A percentile compares a stretch with the other conserved stretches of the same genome.
Evolutionary conservation across 2,329 filamentous ascomycete genomes (phyloP).

Genomic region (Orbilia quercus): DNA sequence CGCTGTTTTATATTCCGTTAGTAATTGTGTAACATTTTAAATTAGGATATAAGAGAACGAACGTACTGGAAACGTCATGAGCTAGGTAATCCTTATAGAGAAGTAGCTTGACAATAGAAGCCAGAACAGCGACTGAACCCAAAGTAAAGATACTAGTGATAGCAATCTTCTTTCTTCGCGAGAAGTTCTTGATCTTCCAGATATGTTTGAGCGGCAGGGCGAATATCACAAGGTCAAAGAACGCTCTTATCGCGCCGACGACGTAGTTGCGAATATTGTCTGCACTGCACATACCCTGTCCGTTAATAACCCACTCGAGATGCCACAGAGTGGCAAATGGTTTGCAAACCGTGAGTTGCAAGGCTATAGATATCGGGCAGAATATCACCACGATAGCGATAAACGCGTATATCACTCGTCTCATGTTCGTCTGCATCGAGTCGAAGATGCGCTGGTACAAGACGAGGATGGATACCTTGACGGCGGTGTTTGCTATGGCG

Average conservation of each 20-base stretch:
- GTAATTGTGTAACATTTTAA: neutral
- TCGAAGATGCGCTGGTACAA: conserved; percentile 18
- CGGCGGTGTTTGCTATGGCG: conserved; percentile 17
- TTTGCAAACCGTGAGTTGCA: conserved; percentile 11
- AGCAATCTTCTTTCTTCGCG: conserved; percentile 22
- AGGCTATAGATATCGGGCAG: conserved; percentile 14
- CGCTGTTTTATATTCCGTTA: conserved; percentile 5
- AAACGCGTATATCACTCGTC: conserved; percentile 3
- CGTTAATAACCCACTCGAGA: neutral
- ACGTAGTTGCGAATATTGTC: conserved; percentile 3
- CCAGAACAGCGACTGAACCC: conserved; percentile 5
- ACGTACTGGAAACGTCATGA: conserved; percentile 10
- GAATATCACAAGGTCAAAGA: conserved; percentile 18
- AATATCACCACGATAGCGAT: conserved; percentile 4
- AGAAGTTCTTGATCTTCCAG: conserved; percentile 23
- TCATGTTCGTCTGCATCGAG: conserved; percentile 25
- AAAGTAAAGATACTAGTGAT: conserved; percentile 20
- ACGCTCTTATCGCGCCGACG: conserved; percentile 8
- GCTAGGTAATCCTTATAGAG: conserved; percentile 10
- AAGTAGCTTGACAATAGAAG: conserved; percentile 12
- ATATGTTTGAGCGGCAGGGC: conserved; percentile 24
- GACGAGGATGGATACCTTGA: conserved; percentile 18
- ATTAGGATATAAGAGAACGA: neutral
- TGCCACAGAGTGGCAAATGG: conserved; percentile 16
- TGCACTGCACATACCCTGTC: neutral